These are phyloP conservation scores for Pyrrhoderma noxium DNA, from an alignment of 1,284 basidiomycete genomes.

Conservation along the genomic window DNA sequence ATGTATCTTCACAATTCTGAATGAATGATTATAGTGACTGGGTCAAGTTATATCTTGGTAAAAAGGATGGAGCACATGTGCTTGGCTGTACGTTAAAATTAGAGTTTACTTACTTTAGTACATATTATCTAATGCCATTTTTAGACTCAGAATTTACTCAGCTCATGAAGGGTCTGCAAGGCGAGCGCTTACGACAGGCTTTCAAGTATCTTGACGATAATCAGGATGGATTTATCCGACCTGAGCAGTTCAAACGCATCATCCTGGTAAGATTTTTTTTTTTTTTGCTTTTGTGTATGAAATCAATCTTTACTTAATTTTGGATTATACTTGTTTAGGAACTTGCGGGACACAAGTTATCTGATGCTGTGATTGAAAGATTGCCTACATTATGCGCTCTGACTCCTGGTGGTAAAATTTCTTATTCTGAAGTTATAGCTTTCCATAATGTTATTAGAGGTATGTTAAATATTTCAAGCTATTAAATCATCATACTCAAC, in stretches of 20 bases:
- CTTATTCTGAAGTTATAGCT: constrained; percentile 91
- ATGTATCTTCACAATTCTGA: neutral
- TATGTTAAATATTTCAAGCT: constrained; percentile 27
- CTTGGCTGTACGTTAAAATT: constrained; percentile 78
- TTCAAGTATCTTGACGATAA: constrained; percentile 86
- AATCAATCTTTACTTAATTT: neutral
- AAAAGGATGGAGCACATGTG: constrained; percentile 82
- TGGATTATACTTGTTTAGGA: constrained; percentile 44
- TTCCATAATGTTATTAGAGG: constrained; percentile 91
- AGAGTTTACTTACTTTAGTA: neutral
- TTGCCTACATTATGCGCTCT: constrained; percentile 85
- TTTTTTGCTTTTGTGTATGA: neutral
- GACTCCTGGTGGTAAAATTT: constrained; percentile 81
- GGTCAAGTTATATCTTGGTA: constrained; percentile 91
- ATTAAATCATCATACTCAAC: constrained; percentile 14
- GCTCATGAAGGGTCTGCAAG: constrained; percentile 94
- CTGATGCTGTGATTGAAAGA: constrained; percentile 82
- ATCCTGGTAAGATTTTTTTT: constrained; percentile 60
- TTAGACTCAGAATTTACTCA: constrained; percentile 91
- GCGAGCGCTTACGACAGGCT: constrained; percentile 88
- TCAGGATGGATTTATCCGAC: constrained; percentile 85
- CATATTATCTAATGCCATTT: constrained; percentile 8
- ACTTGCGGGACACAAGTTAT: constrained; percentile 91
- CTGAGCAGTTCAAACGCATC: constrained; percentile 89
- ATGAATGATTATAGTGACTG: constrained; percentile 55